phyloP scores from a whole-genome alignment of 202 grass and related monocot species.

The Saccharum hybrid region DNA sequence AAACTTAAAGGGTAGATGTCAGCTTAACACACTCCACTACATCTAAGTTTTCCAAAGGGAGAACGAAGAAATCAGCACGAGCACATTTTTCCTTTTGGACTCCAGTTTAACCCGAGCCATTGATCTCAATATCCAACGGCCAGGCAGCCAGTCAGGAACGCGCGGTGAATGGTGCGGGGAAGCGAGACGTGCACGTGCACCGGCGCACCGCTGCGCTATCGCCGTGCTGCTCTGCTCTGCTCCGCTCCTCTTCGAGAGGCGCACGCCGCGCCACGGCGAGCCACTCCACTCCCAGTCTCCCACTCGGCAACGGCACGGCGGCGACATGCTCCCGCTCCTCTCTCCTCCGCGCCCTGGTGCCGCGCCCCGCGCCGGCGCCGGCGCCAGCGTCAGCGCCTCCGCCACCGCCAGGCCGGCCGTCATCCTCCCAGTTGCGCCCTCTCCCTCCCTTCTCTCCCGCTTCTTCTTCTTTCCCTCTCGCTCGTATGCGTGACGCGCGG shows the following conservation, averaged over 20 bases:
- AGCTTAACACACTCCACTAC: too few relatives aligned
- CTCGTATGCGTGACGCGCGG: constrained; percentile 34
- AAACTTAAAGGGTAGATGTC: too few relatives aligned
- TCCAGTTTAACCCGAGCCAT: not conserved
- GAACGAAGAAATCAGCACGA: not conserved
- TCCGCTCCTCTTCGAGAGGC: constrained; percentile 40
- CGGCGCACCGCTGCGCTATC: not conserved
- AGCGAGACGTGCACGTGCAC: constrained; percentile 19
- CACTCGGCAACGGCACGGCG: not conserved
- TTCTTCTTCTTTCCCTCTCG: not conserved
- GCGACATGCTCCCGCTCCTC: constrained; percentile 67
- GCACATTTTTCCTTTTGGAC: not conserved
- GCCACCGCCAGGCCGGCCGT: constrained; percentile 54
- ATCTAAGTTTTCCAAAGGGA: not conserved
- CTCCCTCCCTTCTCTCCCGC: not conserved
- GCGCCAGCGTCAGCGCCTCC: not conserved
- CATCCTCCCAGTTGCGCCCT: constrained; percentile 69
- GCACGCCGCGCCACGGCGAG: constrained; percentile 48
- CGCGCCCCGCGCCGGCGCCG: not conserved
- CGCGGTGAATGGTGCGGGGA: constrained; percentile 1
- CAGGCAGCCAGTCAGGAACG: not conserved
- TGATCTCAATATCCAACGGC: not conserved
- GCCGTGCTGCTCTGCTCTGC: not conserved
- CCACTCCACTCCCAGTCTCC: constrained; percentile 18
- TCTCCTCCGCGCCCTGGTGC: constrained; percentile 24